Evolutionary conservation across 2,329 filamentous ascomycete species (phyloP).

Genomic region (Diaporthe capsici): DNA sequence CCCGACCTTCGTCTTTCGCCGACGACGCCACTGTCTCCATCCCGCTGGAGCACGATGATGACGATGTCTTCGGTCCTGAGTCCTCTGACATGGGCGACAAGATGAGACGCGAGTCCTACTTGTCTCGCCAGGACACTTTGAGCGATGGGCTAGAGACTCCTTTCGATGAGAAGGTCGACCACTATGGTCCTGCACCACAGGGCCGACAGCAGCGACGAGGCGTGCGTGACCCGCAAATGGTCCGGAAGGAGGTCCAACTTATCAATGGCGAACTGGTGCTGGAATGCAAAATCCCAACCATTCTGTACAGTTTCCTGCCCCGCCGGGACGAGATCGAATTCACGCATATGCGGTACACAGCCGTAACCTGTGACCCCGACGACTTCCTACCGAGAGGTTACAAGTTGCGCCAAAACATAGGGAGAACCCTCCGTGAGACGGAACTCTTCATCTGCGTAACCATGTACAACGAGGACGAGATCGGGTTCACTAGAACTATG

Average conservation of each 20-base stretch:
- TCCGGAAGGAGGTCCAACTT: conserved; percentile 92
- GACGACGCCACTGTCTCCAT: conserved; percentile 82
- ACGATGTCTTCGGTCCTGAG: conserved; percentile 81
- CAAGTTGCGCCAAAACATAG: conserved; percentile 92
- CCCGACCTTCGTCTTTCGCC: conserved; percentile 67
- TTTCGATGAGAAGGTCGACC: conserved; percentile 74
- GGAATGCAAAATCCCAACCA: conserved; percentile 99
- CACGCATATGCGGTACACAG: conserved; percentile 98
- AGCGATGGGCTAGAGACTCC: conserved; percentile 57
- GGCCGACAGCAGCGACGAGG: conserved; percentile 91
- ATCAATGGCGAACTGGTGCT: conserved; percentile 98
- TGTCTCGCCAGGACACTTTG: conserved; percentile 65
- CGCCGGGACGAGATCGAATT: conserved; percentile 95
- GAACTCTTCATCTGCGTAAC: conserved; percentile 97
- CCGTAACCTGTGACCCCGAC: conserved; percentile 97
- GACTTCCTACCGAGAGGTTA: conserved; percentile 92
- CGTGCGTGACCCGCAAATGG: conserved; percentile 87
- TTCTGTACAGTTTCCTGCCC: conserved; percentile 96
- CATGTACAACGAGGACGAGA: conserved; percentile 99
- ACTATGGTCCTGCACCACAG: conserved; percentile 89
- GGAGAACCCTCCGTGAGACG: conserved; percentile 86
- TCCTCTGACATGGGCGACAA: conserved; percentile 63
- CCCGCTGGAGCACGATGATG: conserved; percentile 70
- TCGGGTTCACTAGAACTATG: conserved; percentile 97
- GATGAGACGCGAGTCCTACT: conserved; percentile 72